phyloP scores from a whole-genome alignment of 2,329 filamentous ascomycete genomes.

The Aspergillus sp. region DNA sequence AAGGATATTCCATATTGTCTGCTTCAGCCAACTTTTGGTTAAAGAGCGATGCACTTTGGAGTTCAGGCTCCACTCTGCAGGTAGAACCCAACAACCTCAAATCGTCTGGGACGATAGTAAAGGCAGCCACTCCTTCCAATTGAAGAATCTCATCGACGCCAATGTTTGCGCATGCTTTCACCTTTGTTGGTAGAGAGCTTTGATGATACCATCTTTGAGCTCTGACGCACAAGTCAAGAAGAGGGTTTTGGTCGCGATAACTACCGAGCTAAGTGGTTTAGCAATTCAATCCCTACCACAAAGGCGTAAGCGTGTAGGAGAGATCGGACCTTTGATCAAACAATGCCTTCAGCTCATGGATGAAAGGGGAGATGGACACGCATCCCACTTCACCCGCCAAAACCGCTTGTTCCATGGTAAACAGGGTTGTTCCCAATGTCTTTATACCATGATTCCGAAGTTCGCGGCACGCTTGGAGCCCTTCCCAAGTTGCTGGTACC shows the following conservation, averaged over 20 bases:
- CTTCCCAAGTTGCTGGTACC: constrained; percentile 9
- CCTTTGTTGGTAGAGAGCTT: background rate
- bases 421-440: constrained; percentile 45
- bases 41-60: background rate
- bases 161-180: background rate
- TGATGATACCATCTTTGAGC: background rate
- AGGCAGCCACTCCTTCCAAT: background rate
- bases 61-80: background rate
- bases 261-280: background rate
- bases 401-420: constrained; percentile 58
- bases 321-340: background rate
- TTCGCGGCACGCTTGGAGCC: constrained; percentile 4
- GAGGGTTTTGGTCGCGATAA: background rate
- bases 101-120: background rate
- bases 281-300: background rate
- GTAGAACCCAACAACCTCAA: background rate
- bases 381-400: constrained; percentile 56
- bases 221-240: background rate
- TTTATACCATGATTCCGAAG: constrained; percentile 22
- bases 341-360: constrained; percentile 49
- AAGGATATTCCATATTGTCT: background rate
- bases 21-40: background rate
- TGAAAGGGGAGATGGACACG: constrained; percentile 60
- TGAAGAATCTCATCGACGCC: constrained; percentile 1
- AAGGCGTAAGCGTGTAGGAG: background rate